Evolutionary conservation across 129 eudicot species (phyloP), one percentile per base, ranked within the genome.

Genomic region (Escallonia herrerae): DNA sequence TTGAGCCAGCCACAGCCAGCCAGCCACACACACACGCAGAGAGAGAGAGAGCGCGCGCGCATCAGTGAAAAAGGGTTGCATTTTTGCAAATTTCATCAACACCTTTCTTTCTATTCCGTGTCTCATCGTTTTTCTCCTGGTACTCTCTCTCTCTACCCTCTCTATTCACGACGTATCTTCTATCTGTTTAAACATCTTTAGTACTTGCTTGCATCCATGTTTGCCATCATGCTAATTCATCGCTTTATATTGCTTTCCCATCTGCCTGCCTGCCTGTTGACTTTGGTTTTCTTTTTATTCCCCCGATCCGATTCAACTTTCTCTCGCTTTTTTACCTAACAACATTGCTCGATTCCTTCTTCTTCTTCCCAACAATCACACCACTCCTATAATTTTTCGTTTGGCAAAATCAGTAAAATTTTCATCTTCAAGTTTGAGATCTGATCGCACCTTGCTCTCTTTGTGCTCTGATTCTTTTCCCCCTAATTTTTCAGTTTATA

Each of bases 291-390:
- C 6, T 52, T 58, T 70, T 58, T 49, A 41, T 60, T 41, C 2
- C 14, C 14, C 76, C 44, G 71, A 61, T 72, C 76, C 56, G 70
- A 66, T 53, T 10, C 57, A 14, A 72, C 45, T 44, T 46, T 56
- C 39, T 40, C 15, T n/a, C 56, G 6, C 9, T 55, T 15, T 42
- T 53, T 44, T 15, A 71, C 22, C 58, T 42, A 60, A 60, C 11
- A 5, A 11, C 43, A 4, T 3, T 9, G 33, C 12, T 41, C 14
- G 5, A 22, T 22, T 42, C 2, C 4, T 49, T 60, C 3, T 60
- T 40, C n/a, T n/a, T n/a, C n/a, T n/a, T n/a, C n/a, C n/a, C 7
- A 2, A 22, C 14, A 45, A 45, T 0, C 49, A 45, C 42, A 5
- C 38, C 14, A 45, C 46, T n/a, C n/a, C 6, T 7, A 60, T 22